Conservation (phyloP, 768 basidiomycete species). For the Amanita jacksonii region DNA sequence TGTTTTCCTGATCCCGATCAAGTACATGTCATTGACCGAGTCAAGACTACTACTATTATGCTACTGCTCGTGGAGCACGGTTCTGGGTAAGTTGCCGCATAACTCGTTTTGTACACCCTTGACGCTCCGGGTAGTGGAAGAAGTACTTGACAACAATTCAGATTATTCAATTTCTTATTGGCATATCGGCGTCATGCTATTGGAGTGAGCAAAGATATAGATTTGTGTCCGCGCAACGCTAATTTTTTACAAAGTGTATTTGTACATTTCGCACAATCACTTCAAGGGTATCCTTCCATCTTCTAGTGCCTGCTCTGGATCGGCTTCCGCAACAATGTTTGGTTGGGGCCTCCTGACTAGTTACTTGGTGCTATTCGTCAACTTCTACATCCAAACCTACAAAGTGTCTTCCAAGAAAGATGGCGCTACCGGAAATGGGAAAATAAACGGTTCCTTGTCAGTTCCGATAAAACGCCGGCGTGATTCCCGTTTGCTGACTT, state of each 20-base stretch:
- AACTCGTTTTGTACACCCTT: background rate
- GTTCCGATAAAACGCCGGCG: constrained; percentile 12
- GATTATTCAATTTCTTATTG: constrained; percentile 92
- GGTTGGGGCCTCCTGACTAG: constrained; percentile 84
- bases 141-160: constrained; percentile 96
- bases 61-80: constrained; percentile 91
- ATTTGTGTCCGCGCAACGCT: constrained; percentile 5
- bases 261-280: constrained; percentile 64
- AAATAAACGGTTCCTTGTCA: constrained; percentile 22
- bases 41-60: constrained; percentile 97
- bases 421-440: constrained; percentile 36
- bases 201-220: constrained; percentile 53
- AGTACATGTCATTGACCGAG: background rate
- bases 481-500: background rate
- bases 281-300: constrained; percentile 55
- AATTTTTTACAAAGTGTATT: constrained; percentile 49
- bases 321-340: constrained; percentile 78
- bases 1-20: background rate
- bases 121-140: constrained; percentile 68
- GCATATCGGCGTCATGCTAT: constrained; percentile 86
- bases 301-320: constrained; percentile 78
- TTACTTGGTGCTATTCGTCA: constrained; percentile 93
- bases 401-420: constrained; percentile 47
- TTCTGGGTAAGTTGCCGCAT: constrained; percentile 64
- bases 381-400: constrained; percentile 85